Evolutionary conservation across 768 basidiomycete genomes (phyloP).

Genomic region (Sutorius australiensis): DNA sequence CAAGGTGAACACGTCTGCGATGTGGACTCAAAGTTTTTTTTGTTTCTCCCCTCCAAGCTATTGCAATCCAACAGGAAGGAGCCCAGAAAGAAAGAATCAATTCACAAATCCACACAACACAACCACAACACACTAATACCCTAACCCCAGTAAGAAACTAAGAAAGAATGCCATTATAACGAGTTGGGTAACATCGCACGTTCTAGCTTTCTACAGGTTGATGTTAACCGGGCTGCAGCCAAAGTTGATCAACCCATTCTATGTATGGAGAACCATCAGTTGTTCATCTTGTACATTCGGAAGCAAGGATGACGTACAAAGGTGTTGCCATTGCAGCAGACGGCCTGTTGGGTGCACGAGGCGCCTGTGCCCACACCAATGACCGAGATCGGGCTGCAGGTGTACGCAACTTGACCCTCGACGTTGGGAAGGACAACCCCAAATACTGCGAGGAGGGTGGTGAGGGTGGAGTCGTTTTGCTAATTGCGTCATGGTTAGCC

Average conservation of each 20-base stretch:
- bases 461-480: neutral
- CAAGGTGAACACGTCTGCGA: no score
- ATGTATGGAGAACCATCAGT: neutral
- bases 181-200: neutral
- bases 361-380: neutral
- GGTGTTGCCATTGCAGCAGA: conserved; percentile 15
- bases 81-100: no score
- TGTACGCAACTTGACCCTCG: neutral
- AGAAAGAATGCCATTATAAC: neutral
- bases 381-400: conserved; percentile 2
- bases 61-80: no score
- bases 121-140: no score
- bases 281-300: neutral
- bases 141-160: no score
- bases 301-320: conserved; percentile 2
- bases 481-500: neutral
- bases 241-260: conserved; percentile 7
- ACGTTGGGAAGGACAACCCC: neutral
- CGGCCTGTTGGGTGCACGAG: conserved; percentile 9
- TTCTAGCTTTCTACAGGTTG: neutral
- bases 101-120: no score
- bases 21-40: no score
- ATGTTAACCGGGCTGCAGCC: conserved; percentile 7
- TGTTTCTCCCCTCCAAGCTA: no score
- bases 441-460: neutral